Evolutionary conservation across 139 green algal species (phyloP), one percentile per base, ranked within the genome.

Genomic region (Coelastrella sp.): DNA sequence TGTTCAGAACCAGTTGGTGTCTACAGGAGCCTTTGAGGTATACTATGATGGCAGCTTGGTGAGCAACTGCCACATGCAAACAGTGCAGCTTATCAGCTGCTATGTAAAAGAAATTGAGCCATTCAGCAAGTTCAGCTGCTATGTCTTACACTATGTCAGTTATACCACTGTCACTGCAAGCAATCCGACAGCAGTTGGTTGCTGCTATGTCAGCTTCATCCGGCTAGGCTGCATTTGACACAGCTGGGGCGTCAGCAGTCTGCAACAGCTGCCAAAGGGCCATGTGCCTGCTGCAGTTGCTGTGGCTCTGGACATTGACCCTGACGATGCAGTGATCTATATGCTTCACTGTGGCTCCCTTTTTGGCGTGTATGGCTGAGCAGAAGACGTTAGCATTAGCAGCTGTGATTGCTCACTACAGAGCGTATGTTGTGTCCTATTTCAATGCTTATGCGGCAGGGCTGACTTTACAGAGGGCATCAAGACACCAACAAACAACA

Each of bases 1-100:
- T 66, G n/a, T 95, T 7, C 66, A 91, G 20, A 96, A 93, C 85
- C 35, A 27, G 27, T 91, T 97, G 65, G 87, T 78, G 9, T 87
- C 83, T n/a, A 97, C 95, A 0, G 94, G 94, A 0, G 96, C 96
- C 0, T 97, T 97, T 74, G 96, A 97, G 90, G 87, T 97, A 5
- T 97, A 90, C 68, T 95, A 91, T 63, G 92, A 95, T 22, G 93
- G 94, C 19, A n/a, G 92, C 14, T 84, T 94, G 95, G 95, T 97
- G 87, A 87, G 91, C 9, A 35, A 15, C 19, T 49, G 12, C 7
- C 24, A 74, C 27, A 20, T 22, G 35, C 35, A 49, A 49, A 1
- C 35, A 49, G 35, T 70, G 78, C 6, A 11, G 20, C 57, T 66
- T 57, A 19, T 57, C 57, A 27, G 57, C 19, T 19, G 6, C 35